Base-by-base conservation (phyloP, 768 basidiomycete genomes). In the Pulveroboletus sp. region DNA sequence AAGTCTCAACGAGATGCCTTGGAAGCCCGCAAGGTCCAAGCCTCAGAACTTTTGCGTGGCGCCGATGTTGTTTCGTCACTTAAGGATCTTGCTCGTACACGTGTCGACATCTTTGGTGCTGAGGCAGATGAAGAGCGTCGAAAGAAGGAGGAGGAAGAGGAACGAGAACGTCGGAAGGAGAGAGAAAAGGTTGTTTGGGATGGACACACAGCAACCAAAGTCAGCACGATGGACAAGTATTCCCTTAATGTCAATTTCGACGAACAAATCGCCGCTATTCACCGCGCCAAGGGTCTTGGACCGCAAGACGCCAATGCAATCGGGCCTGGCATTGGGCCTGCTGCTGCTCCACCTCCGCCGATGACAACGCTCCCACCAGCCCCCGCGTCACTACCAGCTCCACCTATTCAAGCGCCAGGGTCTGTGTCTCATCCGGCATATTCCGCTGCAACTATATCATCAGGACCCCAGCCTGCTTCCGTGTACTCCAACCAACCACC, bases 181-280 rank as follows among this genome's bases (percentile, higher is more conserved):
- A 82, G 84, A 66, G 96, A 98, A 71, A 93, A 89, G 66, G 89
- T 91, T 57, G 90, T 97, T 43, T 99, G 96, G 96, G 96, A 98
- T 70, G 96, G 96, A 60, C 94, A 98, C 69, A 94, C 94, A 2
- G 89, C 92, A 39, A 89, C 92, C 39, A 97, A 94, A 71, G 86
- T 86, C 43, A 83, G 82, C 57, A 96, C 93, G 1, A 75, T 93
- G 63, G 89, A 93, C 77, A 92, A 92, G 64, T 99, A 86, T 75
- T 93, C 93, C 43, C 84, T 83, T 14, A 86, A 87, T 55, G 93
- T 90, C 74, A 94, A 93, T 66, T 85, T 98, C 66, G 93, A 97
- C 71, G 93, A 97, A 63, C 96, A 99, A 67, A 99, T 99, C 66
- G 91, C 91, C 39, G 92, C 93, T 42, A 93, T 98, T 51, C 94